These are phyloP conservation scores for Trichophyton schoenleinii DNA, from an alignment of 2,329 filamentous ascomycete species.

Conservation along the genomic window DNA sequence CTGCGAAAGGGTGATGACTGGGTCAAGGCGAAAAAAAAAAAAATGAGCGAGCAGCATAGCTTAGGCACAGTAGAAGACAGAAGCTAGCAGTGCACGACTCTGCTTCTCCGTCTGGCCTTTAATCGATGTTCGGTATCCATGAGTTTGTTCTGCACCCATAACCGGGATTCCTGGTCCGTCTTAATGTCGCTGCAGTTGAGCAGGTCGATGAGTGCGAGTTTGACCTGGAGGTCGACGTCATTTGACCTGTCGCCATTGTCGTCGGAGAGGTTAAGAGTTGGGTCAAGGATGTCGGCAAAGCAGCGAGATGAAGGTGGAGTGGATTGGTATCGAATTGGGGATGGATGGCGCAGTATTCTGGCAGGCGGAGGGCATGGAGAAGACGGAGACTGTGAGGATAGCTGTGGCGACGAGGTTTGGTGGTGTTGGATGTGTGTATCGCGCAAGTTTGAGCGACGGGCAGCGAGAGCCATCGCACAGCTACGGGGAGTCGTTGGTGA, in stretches of 20 bases:
- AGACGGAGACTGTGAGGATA: background rate
- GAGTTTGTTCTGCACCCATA: constrained; percentile 16
- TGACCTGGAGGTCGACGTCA: constrained; percentile 14
- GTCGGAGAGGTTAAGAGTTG: constrained; percentile 4
- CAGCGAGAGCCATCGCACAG: background rate
- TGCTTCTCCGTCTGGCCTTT: constrained; percentile 13
- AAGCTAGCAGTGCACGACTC: constrained; percentile 5
- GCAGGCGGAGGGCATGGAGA: constrained; percentile 7
- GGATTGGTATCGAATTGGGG: constrained; percentile 8
- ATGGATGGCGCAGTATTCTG: constrained; percentile 9
- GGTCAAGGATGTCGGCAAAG: constrained; percentile 1
- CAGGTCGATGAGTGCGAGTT: constrained; percentile 14
- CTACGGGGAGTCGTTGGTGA: background rate
- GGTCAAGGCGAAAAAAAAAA: background rate
- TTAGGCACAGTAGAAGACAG: background rate
- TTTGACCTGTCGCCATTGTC: constrained; percentile 10
- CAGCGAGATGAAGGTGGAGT: constrained; percentile 11
- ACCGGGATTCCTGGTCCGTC: constrained; percentile 12
- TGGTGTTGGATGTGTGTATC: background rate
- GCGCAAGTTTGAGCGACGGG: background rate
- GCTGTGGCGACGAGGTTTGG: constrained; percentile 5
- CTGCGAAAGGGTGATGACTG: background rate
- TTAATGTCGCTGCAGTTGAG: constrained; percentile 14
- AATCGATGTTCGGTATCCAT: constrained; percentile 15
- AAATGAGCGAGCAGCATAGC: background rate